Base-by-base conservation (phyloP, 2,329 filamentous ascomycete species). In the Lachnellula subtilissima region DNA sequence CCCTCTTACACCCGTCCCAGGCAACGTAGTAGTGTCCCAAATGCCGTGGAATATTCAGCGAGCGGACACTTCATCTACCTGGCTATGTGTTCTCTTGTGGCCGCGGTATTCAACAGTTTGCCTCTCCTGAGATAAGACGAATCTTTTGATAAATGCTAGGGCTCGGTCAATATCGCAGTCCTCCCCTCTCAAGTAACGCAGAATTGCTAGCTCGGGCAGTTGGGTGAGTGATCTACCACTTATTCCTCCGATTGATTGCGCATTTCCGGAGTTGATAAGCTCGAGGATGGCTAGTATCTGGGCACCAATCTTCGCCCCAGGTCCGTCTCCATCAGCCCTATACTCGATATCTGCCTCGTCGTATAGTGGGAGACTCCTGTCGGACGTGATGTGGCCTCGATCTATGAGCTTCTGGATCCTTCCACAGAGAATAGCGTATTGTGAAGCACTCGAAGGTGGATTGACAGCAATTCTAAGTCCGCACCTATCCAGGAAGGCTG, bases 401-500 rank as follows among this genome's bases (percentile, higher is more conserved):
- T 32, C 40, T 6, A 69, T 60, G 3, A 70, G 57, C 7, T 61
- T 59, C 9, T 65, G 56, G 1, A 70, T 50, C 15, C 61, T 53
- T 1, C 45, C 55, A 25, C 60, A 57, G 4, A 70, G 35, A n/a
- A 70, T 70, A 35, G 65, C 59, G 52, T 70, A 70, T 39, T 66
- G 63, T 2, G 64, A 53, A 17, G 46, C 52, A n/a, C 56, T 35
- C 1, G 59, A 49, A 12, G 68, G 68, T 3, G 57, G 54, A 12
- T 59, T 54, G 5, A 70, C 54, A 12, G 23, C 55, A 4, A 65
- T 48, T 17, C 63, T 60, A 1, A 65, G 52, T 1, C 62, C 58
- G 35, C 66, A 69, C 39, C 68, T 58, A 39, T 67, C 66, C 3
- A 70, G 36, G 17, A 71, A 71, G 15, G 69, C 69, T 9, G 61